phyloP scores from a whole-genome alignment of 2,329 filamentous ascomycete species.

The Exophiala calicioides region DNA sequence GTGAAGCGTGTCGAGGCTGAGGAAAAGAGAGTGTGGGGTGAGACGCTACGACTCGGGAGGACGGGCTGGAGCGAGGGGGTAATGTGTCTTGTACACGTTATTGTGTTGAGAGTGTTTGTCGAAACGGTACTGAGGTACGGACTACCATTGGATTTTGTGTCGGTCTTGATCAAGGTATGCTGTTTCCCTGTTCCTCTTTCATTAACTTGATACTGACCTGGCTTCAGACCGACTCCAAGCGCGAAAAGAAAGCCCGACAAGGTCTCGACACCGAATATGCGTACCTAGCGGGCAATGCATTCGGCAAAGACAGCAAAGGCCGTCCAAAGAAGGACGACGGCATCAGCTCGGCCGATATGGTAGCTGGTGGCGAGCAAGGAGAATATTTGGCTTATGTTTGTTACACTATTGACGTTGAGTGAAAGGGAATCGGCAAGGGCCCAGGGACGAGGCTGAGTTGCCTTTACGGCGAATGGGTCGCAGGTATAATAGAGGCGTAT shows the following conservation, averaged over 20 bases:
- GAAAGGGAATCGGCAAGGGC: neutral
- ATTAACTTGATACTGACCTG: constrained; percentile 4
- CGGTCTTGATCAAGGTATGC: constrained; percentile 77
- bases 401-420: constrained; percentile 82
- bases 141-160: constrained; percentile 84
- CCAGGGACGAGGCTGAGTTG: too few species aligned
- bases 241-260: constrained; percentile 74
- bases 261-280: constrained; percentile 82
- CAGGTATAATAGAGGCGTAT: too few species aligned
- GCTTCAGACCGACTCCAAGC: constrained; percentile 75
- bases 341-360: constrained; percentile 67
- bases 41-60: constrained; percentile 80
- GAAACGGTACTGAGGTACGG: constrained; percentile 98
- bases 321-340: constrained; percentile 88
- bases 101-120: constrained; percentile 90
- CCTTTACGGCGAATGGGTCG: too few species aligned
- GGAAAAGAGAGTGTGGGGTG: constrained; percentile 88
- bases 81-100: constrained; percentile 92
- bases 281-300: constrained; percentile 91
- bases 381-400: constrained; percentile 97
- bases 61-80: constrained; percentile 96
- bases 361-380: constrained; percentile 65
- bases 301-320: constrained; percentile 90
- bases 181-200: neutral
- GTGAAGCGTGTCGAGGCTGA: constrained; percentile 78